These are phyloP conservation scores for Hymenotorrendiella dingleyae DNA, from an alignment of 2,329 filamentous ascomycete genomes.

Conservation along the genomic window DNA sequence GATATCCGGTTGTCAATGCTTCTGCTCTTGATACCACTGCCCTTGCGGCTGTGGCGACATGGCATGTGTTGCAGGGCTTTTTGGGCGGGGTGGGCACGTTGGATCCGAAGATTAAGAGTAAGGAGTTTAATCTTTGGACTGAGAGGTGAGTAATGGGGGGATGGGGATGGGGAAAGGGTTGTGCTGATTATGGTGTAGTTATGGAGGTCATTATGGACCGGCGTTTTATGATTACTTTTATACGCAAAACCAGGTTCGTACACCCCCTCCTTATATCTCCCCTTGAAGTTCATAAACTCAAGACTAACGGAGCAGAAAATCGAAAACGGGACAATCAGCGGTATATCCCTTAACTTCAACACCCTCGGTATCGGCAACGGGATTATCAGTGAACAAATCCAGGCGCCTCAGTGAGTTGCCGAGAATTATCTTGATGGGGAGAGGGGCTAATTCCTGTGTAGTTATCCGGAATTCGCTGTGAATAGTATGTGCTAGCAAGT, in stretches of 20 bases:
- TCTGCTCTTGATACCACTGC: constrained; percentile 48
- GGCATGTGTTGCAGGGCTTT: constrained; percentile 51
- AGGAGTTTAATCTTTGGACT: constrained; percentile 50
- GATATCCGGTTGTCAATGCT: constrained; percentile 34
- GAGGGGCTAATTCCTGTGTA: constrained; percentile 1
- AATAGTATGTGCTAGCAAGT: constrained; percentile 33
- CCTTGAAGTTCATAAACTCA: too few species aligned
- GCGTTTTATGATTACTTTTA: constrained; percentile 52
- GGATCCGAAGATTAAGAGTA: constrained; percentile 19
- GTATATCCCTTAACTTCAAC: constrained; percentile 50
- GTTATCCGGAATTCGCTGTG: constrained; percentile 33
- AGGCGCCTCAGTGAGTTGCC: constrained; percentile 34
- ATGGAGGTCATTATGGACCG: constrained; percentile 62
- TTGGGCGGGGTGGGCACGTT: constrained; percentile 39
- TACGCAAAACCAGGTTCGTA: constrained; percentile 47
- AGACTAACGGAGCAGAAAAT: constrained; percentile 32
- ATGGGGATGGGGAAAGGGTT: background rate
- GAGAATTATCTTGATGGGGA: too few species aligned
- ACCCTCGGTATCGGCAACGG: constrained; percentile 65
- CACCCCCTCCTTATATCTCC: too few species aligned
- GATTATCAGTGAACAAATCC: constrained; percentile 55
- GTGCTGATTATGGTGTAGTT: constrained; percentile 36
- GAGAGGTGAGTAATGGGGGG: constrained; percentile 36
- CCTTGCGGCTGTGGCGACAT: constrained; percentile 47
- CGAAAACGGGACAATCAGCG: constrained; percentile 41